A percentile compares a stretch with the other conserved stretches of the same genome.
phyloP scores from a whole-genome alignment of 2,329 filamentous ascomycete species.

The Hypomyces perniciosus region DNA sequence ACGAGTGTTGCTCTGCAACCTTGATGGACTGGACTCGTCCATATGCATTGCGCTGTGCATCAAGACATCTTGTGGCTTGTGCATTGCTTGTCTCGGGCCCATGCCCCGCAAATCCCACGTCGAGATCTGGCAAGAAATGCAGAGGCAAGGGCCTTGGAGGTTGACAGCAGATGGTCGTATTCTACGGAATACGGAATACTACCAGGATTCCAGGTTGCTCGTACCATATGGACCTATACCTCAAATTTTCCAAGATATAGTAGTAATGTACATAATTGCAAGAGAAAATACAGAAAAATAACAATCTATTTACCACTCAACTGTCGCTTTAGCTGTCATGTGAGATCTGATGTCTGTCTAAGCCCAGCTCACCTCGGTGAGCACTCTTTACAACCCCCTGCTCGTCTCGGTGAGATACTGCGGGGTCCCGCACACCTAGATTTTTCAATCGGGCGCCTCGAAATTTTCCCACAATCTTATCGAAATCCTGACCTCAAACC shows the following conservation, averaged over 20 bases:
- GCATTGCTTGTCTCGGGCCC: background rate
- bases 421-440: conserved; percentile 22
- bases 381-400: background rate
- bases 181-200: background rate
- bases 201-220: background rate
- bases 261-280: no score
- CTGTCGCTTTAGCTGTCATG: no score
- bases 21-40: no score
- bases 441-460: conserved; percentile 20
- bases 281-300: no score
- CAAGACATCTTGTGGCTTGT: background rate
- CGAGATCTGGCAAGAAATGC: conserved; percentile 6
- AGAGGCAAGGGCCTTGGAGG: background rate
- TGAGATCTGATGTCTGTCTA: background rate
- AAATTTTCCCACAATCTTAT: conserved; percentile 32
- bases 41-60: background rate
- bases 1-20: no score
- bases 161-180: background rate
- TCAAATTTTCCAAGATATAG: no score
- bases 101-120: conserved; percentile 3
- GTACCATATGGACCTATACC: no score
- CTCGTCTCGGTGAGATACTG: conserved; percentile 21
- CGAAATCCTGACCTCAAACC: conserved; percentile 8
- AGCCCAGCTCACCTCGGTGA: background rate
- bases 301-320: no score